phyloP scores from a whole-genome alignment of 2,329 filamentous ascomycete genomes.

The Zopfia rhizophila region DNA sequence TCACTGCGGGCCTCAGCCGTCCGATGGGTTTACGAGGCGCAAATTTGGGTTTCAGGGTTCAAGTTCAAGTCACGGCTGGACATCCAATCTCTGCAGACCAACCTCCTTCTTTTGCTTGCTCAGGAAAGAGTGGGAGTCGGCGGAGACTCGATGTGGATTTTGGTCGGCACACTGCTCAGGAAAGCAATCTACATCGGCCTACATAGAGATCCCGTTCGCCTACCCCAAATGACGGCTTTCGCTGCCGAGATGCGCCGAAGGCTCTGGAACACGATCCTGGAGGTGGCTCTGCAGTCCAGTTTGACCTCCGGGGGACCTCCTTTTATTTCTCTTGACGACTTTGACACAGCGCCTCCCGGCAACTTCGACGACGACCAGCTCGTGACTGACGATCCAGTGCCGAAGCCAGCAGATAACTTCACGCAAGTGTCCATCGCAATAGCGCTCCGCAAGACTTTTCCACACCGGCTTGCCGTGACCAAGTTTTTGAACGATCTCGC shows the following conservation, averaged over 20 bases:
- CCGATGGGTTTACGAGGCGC: constrained; percentile 68
- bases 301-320: constrained; percentile 50
- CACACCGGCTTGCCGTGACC: constrained; percentile 48
- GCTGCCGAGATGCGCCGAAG: constrained; percentile 43
- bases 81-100: constrained; percentile 62
- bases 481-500: constrained; percentile 42
- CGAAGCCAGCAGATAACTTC: constrained; percentile 37
- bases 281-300: constrained; percentile 51
- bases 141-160: constrained; percentile 51
- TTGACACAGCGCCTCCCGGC: constrained; percentile 48
- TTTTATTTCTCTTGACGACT: constrained; percentile 48
- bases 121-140: constrained; percentile 48
- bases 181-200: constrained; percentile 54
- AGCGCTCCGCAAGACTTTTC: constrained; percentile 50
- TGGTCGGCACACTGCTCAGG: constrained; percentile 50
- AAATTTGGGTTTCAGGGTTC: constrained; percentile 65
- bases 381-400: constrained; percentile 31
- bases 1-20: constrained; percentile 61
- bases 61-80: constrained; percentile 63
- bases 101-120: constrained; percentile 51
- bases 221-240: constrained; percentile 36
- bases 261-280: constrained; percentile 49
- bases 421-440: constrained; percentile 51
- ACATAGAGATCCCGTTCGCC: constrained; percentile 51
- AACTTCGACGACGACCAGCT: constrained; percentile 57